A percentile compares a stretch with the other conserved stretches of the same genome.
Evolutionary conservation across 2,329 filamentous ascomycete species (phyloP).

Genomic region (Pseudonectria foliicola): DNA sequence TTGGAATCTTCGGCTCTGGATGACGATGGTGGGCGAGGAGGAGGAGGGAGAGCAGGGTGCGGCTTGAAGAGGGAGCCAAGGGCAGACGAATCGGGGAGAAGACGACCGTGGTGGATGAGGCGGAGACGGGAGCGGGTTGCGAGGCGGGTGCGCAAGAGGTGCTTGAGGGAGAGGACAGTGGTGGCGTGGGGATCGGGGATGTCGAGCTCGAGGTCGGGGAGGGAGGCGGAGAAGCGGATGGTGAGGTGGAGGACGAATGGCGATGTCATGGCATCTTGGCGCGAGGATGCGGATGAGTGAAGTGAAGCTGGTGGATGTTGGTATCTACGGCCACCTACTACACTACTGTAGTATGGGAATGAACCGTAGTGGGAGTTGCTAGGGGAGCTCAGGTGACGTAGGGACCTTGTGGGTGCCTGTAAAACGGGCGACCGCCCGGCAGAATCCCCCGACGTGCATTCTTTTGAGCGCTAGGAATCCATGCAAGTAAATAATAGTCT

Average conservation of each 20-base stretch:
- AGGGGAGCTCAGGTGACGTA: conserved; percentile 2
- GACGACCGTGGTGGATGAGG: conserved; percentile 83
- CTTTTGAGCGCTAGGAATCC: too few relatives aligned
- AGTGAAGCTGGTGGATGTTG: background rate
- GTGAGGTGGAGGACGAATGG: conserved; percentile 61
- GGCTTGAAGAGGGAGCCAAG: conserved; percentile 63
- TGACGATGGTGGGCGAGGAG: conserved; percentile 26
- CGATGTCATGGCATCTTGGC: conserved; percentile 3
- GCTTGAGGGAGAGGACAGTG: conserved; percentile 73
- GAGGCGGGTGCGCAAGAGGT: conserved; percentile 68
- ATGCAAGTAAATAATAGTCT: too few relatives aligned
- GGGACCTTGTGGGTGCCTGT: conserved; percentile 2
- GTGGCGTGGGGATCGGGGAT: conserved; percentile 61
- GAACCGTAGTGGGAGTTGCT: background rate
- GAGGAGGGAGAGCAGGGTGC: conserved; percentile 51
- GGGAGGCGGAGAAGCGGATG: conserved; percentile 81
- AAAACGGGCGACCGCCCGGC: conserved; percentile 27
- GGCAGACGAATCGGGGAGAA: conserved; percentile 66
- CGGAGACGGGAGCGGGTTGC: conserved; percentile 66
- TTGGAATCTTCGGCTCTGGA: conserved; percentile 19
- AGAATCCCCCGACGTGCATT: conserved; percentile 26
- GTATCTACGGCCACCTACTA: too few relatives aligned
- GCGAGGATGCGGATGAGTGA: background rate
- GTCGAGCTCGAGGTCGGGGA: conserved; percentile 76
- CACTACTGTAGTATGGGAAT: too few relatives aligned